Evolutionary conservation across 1,139 yeast genomes (phyloP).

Genomic region (Pichia sp.): DNA sequence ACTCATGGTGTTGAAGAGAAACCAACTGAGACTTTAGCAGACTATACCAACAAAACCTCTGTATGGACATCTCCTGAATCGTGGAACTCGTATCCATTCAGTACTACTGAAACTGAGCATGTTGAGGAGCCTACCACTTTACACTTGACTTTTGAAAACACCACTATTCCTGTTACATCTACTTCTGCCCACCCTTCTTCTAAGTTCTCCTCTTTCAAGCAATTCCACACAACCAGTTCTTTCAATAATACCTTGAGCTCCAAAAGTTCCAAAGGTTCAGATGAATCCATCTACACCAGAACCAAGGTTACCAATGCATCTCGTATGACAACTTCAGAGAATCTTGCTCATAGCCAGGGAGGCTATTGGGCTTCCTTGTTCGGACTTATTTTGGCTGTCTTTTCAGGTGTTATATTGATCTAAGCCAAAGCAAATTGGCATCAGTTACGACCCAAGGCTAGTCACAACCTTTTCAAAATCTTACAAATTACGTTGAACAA

Average conservation of each 20-base stretch:
- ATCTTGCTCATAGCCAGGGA: constrained; percentile 4
- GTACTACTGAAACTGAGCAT: constrained; percentile 1
- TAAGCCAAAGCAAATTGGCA: not conserved
- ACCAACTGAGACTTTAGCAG: not conserved
- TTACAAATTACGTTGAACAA: not conserved
- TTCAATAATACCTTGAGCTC: not conserved
- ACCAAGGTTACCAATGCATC: constrained; percentile 5
- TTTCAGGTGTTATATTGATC: constrained; percentile 13
- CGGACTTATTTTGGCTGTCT: constrained; percentile 13
- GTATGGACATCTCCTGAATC: constrained; percentile 8
- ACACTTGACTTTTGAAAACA: not conserved
- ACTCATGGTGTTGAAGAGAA: not conserved
- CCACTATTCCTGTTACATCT: not conserved
- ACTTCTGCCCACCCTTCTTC: not conserved
- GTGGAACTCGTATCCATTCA: constrained; percentile 16
- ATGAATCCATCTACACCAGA: constrained; percentile 9
- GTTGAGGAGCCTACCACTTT: not conserved
- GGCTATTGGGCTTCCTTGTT: constrained; percentile 10
- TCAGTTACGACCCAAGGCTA: too few species aligned
- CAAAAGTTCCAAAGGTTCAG: not conserved
- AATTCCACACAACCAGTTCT: not conserved
- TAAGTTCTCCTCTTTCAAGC: not conserved
- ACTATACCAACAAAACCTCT: not conserved
- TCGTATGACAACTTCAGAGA: constrained; percentile 3
- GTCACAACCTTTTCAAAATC: too few species aligned